Evolutionary conservation across 2,329 filamentous ascomycete genomes (phyloP), one percentile per base, ranked within the genome.

Genomic region (Pseudogymnoascus sp.): DNA sequence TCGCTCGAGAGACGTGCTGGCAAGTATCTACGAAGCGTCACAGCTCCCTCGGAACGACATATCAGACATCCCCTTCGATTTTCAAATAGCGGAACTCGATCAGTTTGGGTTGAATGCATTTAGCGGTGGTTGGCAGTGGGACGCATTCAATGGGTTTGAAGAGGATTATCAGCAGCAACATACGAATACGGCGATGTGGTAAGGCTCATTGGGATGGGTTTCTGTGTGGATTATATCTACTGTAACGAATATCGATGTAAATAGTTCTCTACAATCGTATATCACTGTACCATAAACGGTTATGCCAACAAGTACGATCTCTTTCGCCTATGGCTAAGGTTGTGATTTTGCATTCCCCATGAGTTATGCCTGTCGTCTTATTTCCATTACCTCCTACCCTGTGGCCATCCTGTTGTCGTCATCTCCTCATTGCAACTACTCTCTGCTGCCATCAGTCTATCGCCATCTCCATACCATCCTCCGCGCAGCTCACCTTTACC

Each of bases 211-310:
- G 3, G 46, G n/a, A 5, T 2, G n/a, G 46, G 46, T 8, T 53
- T 31, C 10, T 12, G 11, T 31, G n/a, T 31, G 25, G 28, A 56
- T 34, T 56, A 31, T 11, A 18, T 56, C n/a, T 34, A 18, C 25
- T 56, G 50, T 56, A 56, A 56, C 50, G 50, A 56, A 16, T 56
- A 56, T 56, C 10, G 50, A 56, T 56, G 50, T 31, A 53, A 31
- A 53, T 6, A n/a, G 18, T 5, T 53, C 25, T 31, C 46, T 31
- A 16, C n/a, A 56, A 56, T 56, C 50, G 21, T 23, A 34, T 12
- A 56, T 34, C 28, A 18, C 28, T 56, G 50, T 56, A 56, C 10
- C n/a, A 53, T 16, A 14, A 31, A 16, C 21, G 25, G 7, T 53
- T 31, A 31, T 25, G 46, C 25, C 50, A 28, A 10, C 14, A 56